These are phyloP conservation scores for Achaetomium macrosporum DNA, from an alignment of 2,329 filamentous ascomycete species.

Conservation along the genomic window DNA sequence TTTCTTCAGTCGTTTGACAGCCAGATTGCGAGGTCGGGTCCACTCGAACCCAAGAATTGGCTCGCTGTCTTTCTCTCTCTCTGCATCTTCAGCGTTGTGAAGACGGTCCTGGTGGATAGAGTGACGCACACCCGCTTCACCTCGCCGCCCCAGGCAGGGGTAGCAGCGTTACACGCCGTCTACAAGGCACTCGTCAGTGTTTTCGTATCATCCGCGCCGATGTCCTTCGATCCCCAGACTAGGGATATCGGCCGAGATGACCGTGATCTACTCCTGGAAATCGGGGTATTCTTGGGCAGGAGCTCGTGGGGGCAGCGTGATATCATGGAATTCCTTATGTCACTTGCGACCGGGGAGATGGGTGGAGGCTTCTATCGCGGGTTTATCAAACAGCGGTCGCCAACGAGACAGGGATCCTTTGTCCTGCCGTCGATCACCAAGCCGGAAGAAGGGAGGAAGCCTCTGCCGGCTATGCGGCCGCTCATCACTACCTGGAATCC, in stretches of 20 bases:
- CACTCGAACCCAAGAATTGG: constrained; percentile 40
- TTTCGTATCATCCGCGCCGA: constrained; percentile 40
- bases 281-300: constrained; percentile 42
- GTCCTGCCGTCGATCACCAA: constrained; percentile 31
- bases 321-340: constrained; percentile 46
- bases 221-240: constrained; percentile 40
- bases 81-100: constrained; percentile 53
- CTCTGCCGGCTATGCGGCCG: constrained; percentile 35
- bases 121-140: constrained; percentile 26
- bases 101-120: constrained; percentile 46
- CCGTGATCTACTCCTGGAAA: constrained; percentile 37
- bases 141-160: constrained; percentile 24
- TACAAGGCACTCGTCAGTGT: constrained; percentile 47
- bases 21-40: constrained; percentile 35
- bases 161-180: constrained; percentile 41
- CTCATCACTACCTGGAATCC: constrained; percentile 35
- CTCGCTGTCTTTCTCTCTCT: constrained; percentile 49
- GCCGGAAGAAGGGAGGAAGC: constrained; percentile 33
- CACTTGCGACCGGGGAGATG: constrained; percentile 40
- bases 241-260: constrained; percentile 41
- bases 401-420: constrained; percentile 29
- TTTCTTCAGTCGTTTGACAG: constrained; percentile 50
- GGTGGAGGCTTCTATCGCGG: constrained; percentile 36
- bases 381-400: constrained; percentile 36
- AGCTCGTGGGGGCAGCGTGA: constrained; percentile 42